Base-by-base conservation (phyloP, 2,329 filamentous ascomycete species). In the Leptoxyphium fumago region DNA sequence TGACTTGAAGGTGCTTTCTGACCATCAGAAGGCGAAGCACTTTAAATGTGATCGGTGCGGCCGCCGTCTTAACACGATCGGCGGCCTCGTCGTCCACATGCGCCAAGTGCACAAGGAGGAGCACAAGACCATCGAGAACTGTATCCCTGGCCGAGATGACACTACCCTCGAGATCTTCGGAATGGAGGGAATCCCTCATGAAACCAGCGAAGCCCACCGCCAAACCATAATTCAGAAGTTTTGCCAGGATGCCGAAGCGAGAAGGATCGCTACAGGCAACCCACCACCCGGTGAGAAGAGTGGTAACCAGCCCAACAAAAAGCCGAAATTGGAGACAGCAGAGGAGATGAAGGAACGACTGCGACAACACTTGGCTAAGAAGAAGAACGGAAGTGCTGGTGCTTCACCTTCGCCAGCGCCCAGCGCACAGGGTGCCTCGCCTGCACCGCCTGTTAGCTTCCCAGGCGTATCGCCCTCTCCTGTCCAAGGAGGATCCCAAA, bases 11-110 rank as follows among this genome's bases (percentile, higher is more conserved):
- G 87, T 96, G 54, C 78, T 98, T 51, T 93, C 94, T 55, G 88
- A 84, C 46, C 91, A 98, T 64, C 91, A 96, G 61, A 96, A 95
- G 63, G 88, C 89, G n/a, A 96, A 96, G 67, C 91, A 98, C 65
- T 96, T 94, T 73, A 95, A 94, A 66, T 98, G 91, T 67, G 85
- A 94, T 55, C 72, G 82, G 68, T 98, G 91, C 63, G 80, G 80
- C 43, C 78, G 91, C 51, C 75, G 88, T 53, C 68, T 98, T 45
- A 95, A 94, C 61, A 98, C 91, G 1, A 88, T 88, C 38, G 91
- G 91, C 74, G 91, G 91, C 70, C 77, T 98, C 48, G 84, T 83
- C 30, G 91, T 98, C 44, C 91, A 98, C 63, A 83, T 96, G 85
- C 93, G 89, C 61, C 91, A 98, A 64, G 91, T 98, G 40, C 91